phyloP scores from a whole-genome alignment of 768 basidiomycete species.

The Clathrus columnatus region DNA sequence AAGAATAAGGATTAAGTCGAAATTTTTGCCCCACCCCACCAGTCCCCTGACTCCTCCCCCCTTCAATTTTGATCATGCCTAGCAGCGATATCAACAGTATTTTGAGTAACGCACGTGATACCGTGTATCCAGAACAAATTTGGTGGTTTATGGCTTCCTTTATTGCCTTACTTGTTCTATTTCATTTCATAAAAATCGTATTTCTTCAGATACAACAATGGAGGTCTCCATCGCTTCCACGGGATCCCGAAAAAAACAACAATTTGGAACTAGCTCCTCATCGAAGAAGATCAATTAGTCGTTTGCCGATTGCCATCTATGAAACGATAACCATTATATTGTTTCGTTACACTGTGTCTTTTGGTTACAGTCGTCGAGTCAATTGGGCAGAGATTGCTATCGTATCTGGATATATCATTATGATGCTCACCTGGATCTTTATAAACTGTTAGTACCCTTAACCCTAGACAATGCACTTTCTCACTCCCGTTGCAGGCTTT shows the following conservation, averaged over 20 bases:
- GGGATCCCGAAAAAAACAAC: neutral
- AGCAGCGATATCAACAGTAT: neutral
- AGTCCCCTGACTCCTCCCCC: neutral
- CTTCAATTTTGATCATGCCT: neutral
- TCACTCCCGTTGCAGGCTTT: slow-evolving; percentile 10
- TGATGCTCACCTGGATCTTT: slow-evolving; percentile 36
- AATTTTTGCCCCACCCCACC: neutral
- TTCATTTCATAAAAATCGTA: slow-evolving; percentile 18
- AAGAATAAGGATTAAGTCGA: neutral
- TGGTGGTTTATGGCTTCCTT: slow-evolving; percentile 36
- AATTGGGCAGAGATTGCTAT: slow-evolving; percentile 35
- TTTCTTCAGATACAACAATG: neutral
- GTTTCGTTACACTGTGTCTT: slow-evolving; percentile 28
- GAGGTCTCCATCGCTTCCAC: too few species aligned
- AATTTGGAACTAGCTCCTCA: too few species aligned
- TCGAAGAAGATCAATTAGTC: neutral
- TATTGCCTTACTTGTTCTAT: slow-evolving; percentile 31
- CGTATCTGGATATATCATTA: slow-evolving; percentile 36
- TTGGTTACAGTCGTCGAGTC: slow-evolving; percentile 13
- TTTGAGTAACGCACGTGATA: neutral
- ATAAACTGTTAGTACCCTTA: slow-evolving; percentile 33
- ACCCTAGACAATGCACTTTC: neutral
- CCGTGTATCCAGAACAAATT: slow-evolving; percentile 31
- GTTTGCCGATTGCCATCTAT: slow-evolving; percentile 20
- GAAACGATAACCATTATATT: slow-evolving; percentile 28